Conservation (phyloP, 2,329 filamentous ascomycete genomes). For the Pleoardoris graminearum region DNA sequence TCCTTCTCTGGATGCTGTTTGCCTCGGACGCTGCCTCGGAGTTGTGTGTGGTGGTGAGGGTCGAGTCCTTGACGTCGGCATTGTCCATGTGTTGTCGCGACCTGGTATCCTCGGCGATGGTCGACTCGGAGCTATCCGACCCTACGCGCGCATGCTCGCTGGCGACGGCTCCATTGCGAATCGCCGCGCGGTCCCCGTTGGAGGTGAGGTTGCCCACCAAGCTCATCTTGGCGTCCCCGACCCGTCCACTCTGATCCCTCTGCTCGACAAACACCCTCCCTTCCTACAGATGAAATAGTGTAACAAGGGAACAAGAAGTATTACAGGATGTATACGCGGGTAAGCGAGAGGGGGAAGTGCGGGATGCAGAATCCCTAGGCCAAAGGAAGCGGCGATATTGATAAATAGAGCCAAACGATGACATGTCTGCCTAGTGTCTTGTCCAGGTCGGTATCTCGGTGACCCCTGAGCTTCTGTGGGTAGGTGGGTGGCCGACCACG, state of each 20-base stretch:
- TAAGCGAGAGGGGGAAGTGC: neutral
- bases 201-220: slow-evolving; percentile 50
- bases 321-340: neutral
- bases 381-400: neutral
- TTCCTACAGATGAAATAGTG: neutral
- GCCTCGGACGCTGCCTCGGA: slow-evolving; percentile 17
- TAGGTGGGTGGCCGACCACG: too few relatives aligned
- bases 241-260: neutral
- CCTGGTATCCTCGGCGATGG: slow-evolving; percentile 32
- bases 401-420: neutral
- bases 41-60: slow-evolving; percentile 27
- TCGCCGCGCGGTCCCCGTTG: slow-evolving; percentile 48
- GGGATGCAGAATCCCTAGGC: neutral
- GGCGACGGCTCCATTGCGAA: slow-evolving; percentile 30
- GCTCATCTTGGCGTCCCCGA: slow-evolving; percentile 38
- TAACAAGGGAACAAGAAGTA: neutral
- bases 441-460: neutral
- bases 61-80: slow-evolving; percentile 23
- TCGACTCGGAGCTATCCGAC: slow-evolving; percentile 35
- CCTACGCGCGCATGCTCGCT: slow-evolving; percentile 14
- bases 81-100: slow-evolving; percentile 27
- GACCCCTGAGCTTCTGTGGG: too few relatives aligned
- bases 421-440: neutral
- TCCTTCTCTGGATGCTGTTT: slow-evolving; percentile 30
- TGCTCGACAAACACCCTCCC: slow-evolving; percentile 1